phyloP scores from a whole-genome alignment of 345 rosid genomes.

The Hibiscus syriacus region DNA sequence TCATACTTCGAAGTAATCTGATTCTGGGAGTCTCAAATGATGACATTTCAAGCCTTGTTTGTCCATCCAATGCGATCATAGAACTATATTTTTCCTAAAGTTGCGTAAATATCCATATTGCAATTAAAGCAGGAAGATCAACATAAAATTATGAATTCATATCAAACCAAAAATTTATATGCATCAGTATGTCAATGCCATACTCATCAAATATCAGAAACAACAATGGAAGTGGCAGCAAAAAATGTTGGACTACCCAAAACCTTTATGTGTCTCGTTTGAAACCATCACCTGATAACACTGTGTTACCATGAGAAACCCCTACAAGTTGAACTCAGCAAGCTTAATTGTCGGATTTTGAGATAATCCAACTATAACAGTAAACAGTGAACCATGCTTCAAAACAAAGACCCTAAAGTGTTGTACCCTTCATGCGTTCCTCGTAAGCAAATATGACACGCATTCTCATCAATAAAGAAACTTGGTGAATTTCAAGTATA shows the following conservation, averaged over 20 bases:
- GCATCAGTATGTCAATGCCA: background rate
- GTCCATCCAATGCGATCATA: conserved; percentile 51
- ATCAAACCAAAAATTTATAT: background rate
- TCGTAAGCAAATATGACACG: too few relatives aligned
- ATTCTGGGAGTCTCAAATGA: conserved; percentile 70
- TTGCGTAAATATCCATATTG: background rate
- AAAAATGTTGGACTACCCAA: background rate
- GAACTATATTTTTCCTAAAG: conserved; percentile 51
- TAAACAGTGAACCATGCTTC: background rate
- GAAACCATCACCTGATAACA: background rate
- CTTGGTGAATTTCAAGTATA: background rate
- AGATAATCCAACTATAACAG: background rate
- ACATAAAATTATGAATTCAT: background rate
- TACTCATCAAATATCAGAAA: background rate
- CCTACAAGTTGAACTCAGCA: background rate
- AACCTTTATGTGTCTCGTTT: background rate
- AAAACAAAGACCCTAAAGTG: background rate
- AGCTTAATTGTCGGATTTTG: background rate
- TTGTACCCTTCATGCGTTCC: background rate
- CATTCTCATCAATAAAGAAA: background rate
- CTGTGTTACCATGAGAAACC: background rate
- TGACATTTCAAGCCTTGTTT: conserved; percentile 50
- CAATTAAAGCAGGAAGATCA: background rate
- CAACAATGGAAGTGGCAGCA: background rate
- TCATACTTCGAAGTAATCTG: conserved; percentile 71